These are phyloP conservation scores for Rhytidhysteron rufulum DNA, from an alignment of 2,329 filamentous ascomycete genomes.

Conservation along the genomic window DNA sequence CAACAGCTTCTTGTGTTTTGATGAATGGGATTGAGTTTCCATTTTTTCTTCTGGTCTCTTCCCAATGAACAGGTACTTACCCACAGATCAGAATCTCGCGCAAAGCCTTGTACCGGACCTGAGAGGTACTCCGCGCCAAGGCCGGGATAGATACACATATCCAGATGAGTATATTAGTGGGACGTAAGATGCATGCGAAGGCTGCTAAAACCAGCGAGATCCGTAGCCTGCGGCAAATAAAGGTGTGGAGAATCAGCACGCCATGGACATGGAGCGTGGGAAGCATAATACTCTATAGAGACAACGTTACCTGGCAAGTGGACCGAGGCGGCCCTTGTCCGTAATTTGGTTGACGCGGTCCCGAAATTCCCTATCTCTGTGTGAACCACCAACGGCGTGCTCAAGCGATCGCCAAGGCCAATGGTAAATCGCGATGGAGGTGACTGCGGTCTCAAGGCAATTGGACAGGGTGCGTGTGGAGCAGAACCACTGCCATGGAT, in stretches of 20 bases:
- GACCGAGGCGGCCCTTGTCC: conserved; percentile 27
- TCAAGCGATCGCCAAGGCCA: conserved; percentile 76
- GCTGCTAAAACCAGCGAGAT: conserved; percentile 71
- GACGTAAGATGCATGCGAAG: conserved; percentile 77
- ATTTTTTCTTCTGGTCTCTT: background rate
- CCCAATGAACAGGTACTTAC: conserved; percentile 26
- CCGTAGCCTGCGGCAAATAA: conserved; percentile 30
- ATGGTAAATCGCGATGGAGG: conserved; percentile 69
- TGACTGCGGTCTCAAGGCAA: conserved; percentile 85
- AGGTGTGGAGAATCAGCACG: conserved; percentile 19
- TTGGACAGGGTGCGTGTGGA: conserved; percentile 93
- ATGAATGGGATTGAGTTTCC: no score
- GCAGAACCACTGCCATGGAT: conserved; percentile 96
- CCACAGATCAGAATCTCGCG: conserved; percentile 63
- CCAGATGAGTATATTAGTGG: conserved; percentile 90
- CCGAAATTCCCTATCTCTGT: conserved; percentile 14
- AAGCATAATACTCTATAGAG: no score
- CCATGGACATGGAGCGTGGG: conserved; percentile 4
- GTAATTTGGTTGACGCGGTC: conserved; percentile 25
- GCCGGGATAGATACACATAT: conserved; percentile 58
- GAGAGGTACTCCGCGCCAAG: conserved; percentile 42
- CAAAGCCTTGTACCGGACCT: conserved; percentile 50
- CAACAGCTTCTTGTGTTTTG: conserved; percentile 10
- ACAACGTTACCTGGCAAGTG: conserved; percentile 25
- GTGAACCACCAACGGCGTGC: conserved; percentile 10